Evolutionary conservation across 805 yeast genomes (phyloP).

Genomic region (Wickerhamomyces chambardii): DNA sequence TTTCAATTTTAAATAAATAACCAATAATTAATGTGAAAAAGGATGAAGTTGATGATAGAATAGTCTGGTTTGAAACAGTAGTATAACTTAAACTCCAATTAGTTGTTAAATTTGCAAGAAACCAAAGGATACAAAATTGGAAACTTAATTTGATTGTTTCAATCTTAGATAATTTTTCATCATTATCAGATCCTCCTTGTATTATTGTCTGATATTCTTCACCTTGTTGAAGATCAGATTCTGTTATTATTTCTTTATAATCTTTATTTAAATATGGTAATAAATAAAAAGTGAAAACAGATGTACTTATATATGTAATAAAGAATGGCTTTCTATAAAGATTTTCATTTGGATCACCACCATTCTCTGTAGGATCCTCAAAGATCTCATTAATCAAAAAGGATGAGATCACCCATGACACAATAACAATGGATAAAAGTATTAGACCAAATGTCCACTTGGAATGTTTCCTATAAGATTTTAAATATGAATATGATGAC

Average conservation of each 20-base stretch:
- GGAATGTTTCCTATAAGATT: background rate
- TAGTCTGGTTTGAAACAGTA: conserved; percentile 90
- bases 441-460: conserved; percentile 72
- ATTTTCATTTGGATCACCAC: conserved; percentile 24
- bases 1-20: conserved; percentile 60
- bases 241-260: conserved; percentile 15
- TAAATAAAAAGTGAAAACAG: conserved; percentile 72
- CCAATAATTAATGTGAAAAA: conserved; percentile 89
- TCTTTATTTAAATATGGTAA: conserved; percentile 38
- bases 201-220: background rate
- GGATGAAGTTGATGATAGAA: conserved; percentile 84
- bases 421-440: conserved; percentile 65
- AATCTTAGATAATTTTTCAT: conserved; percentile 28
- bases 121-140: conserved; percentile 87
- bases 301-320: conserved; percentile 87
- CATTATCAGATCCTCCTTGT: background rate
- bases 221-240: conserved; percentile 16
- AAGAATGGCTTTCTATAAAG: conserved; percentile 83
- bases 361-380: too few species aligned
- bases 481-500: background rate
- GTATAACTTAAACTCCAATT: conserved; percentile 86
- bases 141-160: conserved; percentile 72
- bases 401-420: conserved; percentile 88
- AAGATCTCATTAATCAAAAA: conserved; percentile 75
- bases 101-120: conserved; percentile 77